A percentile compares a stretch with the other conserved stretches of the same genome.
These are phyloP conservation scores for Aspergillus piperis DNA, from an alignment of 2,329 filamentous ascomycete species.

Conservation along the genomic window DNA sequence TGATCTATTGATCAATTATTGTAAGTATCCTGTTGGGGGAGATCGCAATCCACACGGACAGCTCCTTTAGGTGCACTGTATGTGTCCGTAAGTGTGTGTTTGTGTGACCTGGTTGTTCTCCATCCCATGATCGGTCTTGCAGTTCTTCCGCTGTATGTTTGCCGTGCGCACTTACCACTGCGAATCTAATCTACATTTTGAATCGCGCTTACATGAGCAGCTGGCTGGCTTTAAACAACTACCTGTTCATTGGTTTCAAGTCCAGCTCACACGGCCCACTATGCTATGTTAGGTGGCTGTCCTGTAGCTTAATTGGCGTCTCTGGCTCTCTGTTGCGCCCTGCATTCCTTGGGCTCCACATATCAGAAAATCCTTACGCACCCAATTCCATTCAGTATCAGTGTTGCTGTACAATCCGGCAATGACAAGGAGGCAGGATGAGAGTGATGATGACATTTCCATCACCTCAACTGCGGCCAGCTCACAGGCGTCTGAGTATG, in stretches of 20 bases:
- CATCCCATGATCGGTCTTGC: background rate
- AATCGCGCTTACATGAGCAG: background rate
- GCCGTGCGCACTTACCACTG: background rate
- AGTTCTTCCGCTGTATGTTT: background rate
- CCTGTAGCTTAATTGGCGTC: background rate
- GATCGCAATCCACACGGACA: background rate
- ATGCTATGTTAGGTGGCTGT: background rate
- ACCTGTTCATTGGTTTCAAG: background rate
- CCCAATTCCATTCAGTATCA: background rate
- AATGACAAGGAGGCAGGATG: conserved; percentile 16
- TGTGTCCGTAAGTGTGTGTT: background rate
- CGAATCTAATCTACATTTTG: no score
- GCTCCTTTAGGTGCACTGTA: background rate
- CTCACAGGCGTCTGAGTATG: conserved; percentile 52
- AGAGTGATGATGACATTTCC: conserved; percentile 56
- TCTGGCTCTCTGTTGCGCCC: background rate
- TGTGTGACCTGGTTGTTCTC: no score
- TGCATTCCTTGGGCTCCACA: background rate
- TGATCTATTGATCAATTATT: conserved; percentile 2
- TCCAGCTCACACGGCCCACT: background rate
- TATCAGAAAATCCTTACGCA: background rate
- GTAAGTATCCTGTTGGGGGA: background rate
- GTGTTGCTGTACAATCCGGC: background rate
- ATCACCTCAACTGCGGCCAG: conserved; percentile 55
- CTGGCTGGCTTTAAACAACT: background rate